These are phyloP conservation scores for Trichoderma lentiforme DNA, from an alignment of 2,329 filamentous ascomycete species.

Conservation along the genomic window DNA sequence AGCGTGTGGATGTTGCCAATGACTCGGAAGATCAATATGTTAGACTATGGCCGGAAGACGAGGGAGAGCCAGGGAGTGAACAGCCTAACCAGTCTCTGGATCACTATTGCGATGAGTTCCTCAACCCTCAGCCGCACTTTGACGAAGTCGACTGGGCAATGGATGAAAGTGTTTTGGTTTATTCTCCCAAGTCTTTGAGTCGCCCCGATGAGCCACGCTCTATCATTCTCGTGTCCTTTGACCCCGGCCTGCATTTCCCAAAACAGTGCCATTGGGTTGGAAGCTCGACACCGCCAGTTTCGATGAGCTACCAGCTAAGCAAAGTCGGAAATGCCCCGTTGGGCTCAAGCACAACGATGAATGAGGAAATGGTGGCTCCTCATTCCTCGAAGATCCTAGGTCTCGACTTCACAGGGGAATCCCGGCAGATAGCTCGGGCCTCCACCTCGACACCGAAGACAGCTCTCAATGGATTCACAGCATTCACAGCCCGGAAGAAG, in stretches of 20 bases:
- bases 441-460: constrained; percentile 5
- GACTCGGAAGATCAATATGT: constrained; percentile 2
- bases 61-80: neutral
- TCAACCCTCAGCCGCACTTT: constrained; percentile 34
- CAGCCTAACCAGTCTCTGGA: constrained; percentile 10
- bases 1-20: neutral
- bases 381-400: neutral
- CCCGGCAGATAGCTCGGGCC: neutral
- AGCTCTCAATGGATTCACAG: no score
- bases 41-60: constrained; percentile 27
- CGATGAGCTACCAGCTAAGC: neutral
- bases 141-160: constrained; percentile 39
- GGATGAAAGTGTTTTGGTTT: constrained; percentile 49
- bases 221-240: constrained; percentile 31
- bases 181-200: constrained; percentile 29
- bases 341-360: neutral
- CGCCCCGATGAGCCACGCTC: constrained; percentile 20
- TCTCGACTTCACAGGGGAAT: neutral
- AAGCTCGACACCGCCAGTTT: neutral
- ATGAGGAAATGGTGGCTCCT: neutral
- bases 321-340: neutral
- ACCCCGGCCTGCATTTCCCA: constrained; percentile 27
- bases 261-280: constrained; percentile 20
- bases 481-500: no score
- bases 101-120: constrained; percentile 33